A percentile compares a stretch with the other conserved stretches of the same genome.
phyloP scores from a whole-genome alignment of 192 early-diverging fungal species.

The Coemansia sp. region DNA sequence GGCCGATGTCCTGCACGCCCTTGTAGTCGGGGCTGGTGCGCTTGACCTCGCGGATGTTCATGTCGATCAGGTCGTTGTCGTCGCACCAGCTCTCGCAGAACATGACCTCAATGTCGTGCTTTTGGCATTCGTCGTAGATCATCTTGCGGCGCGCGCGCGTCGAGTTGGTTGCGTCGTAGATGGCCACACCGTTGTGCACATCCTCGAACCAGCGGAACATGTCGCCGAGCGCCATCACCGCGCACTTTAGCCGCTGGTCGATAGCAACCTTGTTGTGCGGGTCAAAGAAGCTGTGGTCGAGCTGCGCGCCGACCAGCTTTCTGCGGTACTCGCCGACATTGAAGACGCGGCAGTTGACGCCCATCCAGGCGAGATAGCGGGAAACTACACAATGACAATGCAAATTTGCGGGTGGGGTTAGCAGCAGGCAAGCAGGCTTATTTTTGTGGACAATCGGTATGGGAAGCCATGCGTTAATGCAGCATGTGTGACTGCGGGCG shows the following conservation, averaged over 20 bases:
- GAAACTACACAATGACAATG: conserved; percentile 57
- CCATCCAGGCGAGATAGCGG: conserved; percentile 94
- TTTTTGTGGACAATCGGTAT: not conserved
- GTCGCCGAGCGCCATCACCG: conserved; percentile 80
- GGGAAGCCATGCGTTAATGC: not conserved
- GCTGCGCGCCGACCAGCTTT: conserved; percentile 77
- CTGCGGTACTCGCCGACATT: conserved; percentile 99
- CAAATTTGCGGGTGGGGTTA: not conserved
- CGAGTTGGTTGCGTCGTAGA: conserved; percentile 99
- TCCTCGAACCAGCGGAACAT: conserved; percentile 91
- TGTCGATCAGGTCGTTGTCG: conserved; percentile 79
- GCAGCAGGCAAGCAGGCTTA: not conserved
- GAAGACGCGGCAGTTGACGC: conserved; percentile 90
- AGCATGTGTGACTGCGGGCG: not conserved
- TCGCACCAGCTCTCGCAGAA: conserved; percentile 97
- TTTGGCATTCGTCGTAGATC: conserved; percentile 69
- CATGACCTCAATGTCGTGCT: conserved; percentile 83
- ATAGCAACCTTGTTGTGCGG: conserved; percentile 73
- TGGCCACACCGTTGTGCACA: conserved; percentile 78
- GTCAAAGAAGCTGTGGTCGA: conserved; percentile 89
- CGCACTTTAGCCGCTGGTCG: conserved; percentile 75
- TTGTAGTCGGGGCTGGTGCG: conserved; percentile 92
- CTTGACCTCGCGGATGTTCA: conserved; percentile 97
- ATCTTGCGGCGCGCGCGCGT: conserved; percentile 76
- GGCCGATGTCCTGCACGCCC: conserved; percentile 75